A percentile compares a stretch with the other conserved stretches of the same genome.
phyloP scores from a whole-genome alignment of 805 yeast species.

The Candida arabinofermentans region DNA sequence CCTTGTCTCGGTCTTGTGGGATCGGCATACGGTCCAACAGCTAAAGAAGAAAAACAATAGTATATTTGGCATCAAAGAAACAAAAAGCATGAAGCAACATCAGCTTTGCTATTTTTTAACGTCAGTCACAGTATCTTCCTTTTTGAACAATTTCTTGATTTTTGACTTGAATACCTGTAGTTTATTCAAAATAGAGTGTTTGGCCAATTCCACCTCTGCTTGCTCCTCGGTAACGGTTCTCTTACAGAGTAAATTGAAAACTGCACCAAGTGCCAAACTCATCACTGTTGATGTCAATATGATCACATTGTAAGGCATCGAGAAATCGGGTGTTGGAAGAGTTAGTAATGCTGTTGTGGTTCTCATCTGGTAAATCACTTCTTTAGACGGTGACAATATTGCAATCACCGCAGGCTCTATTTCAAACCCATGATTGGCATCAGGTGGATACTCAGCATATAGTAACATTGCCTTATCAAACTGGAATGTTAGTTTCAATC shows the following conservation, averaged over 20 bases:
- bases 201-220: constrained; percentile 34
- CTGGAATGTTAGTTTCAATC: constrained; percentile 61
- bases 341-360: constrained; percentile 85
- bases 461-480: constrained; percentile 85
- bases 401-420: constrained; percentile 85
- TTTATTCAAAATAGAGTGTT: constrained; percentile 2
- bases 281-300: constrained; percentile 89
- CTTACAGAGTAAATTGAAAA: constrained; percentile 75
- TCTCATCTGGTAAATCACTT: constrained; percentile 48
- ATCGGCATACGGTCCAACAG: neutral
- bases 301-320: constrained; percentile 98
- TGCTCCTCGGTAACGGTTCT: constrained; percentile 74
- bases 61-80: too few relatives aligned
- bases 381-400: constrained; percentile 33
- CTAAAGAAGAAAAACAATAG: neutral
- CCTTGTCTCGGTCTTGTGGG: neutral
- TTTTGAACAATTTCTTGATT: too few relatives aligned
- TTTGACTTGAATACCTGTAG: neutral
- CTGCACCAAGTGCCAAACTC: constrained; percentile 86
- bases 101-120: too few relatives aligned
- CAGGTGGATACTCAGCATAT: constrained; percentile 96
- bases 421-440: constrained; percentile 96
- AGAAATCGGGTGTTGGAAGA: constrained; percentile 94
- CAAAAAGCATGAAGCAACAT: too few relatives aligned
- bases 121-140: too few relatives aligned